Percentiles rank a stretch among this genome's conserved stretches.
Evolutionary conservation across 805 yeast genomes (phyloP).

Genomic region (Metschnikowia bowlesiae): DNA sequence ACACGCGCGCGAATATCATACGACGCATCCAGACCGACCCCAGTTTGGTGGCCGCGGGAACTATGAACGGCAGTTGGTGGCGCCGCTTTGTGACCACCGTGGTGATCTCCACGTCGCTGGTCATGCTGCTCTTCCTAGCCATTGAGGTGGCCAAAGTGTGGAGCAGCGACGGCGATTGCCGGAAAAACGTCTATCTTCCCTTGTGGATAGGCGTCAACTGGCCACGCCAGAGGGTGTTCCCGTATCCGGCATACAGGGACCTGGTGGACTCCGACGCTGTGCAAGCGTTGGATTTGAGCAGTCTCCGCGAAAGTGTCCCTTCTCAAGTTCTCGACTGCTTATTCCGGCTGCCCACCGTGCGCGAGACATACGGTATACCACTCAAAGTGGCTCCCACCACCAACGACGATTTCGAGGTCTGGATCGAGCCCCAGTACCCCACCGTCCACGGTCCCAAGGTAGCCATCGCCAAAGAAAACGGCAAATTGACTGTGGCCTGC

Average conservation of each 20-base stretch:
- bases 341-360: constrained; percentile 18
- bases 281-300: background rate
- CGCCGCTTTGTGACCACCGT: constrained; percentile 20
- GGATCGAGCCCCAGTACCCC: constrained; percentile 29
- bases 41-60: constrained; percentile 1
- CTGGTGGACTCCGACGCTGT: background rate
- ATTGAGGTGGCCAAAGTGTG: constrained; percentile 15
- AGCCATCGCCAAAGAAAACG: constrained; percentile 11
- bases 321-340: constrained; percentile 24
- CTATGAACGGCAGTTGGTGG: constrained; percentile 14
- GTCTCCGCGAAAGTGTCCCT: constrained; percentile 22
- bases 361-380: constrained; percentile 29
- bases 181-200: constrained; percentile 20
- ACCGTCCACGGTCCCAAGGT: constrained; percentile 29
- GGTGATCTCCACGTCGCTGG: constrained; percentile 19
- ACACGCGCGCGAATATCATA: constrained; percentile 1
- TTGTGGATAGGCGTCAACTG: constrained; percentile 27
- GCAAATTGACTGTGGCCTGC: constrained; percentile 4
- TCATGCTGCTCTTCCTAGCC: constrained; percentile 23
- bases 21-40: constrained; percentile 12
- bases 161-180: constrained; percentile 5
- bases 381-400: constrained; percentile 14
- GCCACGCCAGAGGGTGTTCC: constrained; percentile 20
- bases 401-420: constrained; percentile 19
- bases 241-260: constrained; percentile 23